phyloP scores from a whole-genome alignment of 352 stramenopile species.

The Phytopythium mirpurense region DNA sequence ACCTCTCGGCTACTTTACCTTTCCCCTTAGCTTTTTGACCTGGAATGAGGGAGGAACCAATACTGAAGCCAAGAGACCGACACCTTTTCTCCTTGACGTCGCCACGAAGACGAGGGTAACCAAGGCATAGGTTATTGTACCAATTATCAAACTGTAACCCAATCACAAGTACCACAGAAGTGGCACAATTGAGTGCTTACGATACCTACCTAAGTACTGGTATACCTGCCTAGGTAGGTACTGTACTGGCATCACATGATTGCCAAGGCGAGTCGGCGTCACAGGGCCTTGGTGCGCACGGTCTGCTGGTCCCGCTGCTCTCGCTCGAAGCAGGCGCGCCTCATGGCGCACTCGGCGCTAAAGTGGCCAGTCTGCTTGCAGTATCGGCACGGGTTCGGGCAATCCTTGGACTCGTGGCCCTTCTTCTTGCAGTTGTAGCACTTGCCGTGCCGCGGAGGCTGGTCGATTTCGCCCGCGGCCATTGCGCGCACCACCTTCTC shows the following conservation, averaged over 20 bases:
- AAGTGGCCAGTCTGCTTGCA: constrained; percentile 74
- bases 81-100: constrained; percentile 5
- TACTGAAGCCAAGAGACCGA: background rate
- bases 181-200: no score
- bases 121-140: constrained; percentile 5
- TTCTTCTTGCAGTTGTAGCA: constrained; percentile 87
- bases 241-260: no score
- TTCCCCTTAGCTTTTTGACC: no score
- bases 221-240: no score
- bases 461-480: constrained; percentile 33
- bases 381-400: constrained; percentile 70
- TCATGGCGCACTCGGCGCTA: constrained; percentile 68
- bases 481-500: constrained; percentile 40
- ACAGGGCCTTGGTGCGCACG: constrained; percentile 65
- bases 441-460: constrained; percentile 41
- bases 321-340: constrained; percentile 42
- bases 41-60: background rate
- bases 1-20: no score
- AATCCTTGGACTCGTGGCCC: constrained; percentile 73
- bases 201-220: no score
- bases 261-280: no score
- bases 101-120: constrained; percentile 15
- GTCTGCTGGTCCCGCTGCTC: constrained; percentile 46
- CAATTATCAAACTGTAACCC: background rate
- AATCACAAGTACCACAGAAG: background rate